Base-by-base conservation (phyloP, 192 early-diverging fungal species). In the Chytriomyces sp. region DNA sequence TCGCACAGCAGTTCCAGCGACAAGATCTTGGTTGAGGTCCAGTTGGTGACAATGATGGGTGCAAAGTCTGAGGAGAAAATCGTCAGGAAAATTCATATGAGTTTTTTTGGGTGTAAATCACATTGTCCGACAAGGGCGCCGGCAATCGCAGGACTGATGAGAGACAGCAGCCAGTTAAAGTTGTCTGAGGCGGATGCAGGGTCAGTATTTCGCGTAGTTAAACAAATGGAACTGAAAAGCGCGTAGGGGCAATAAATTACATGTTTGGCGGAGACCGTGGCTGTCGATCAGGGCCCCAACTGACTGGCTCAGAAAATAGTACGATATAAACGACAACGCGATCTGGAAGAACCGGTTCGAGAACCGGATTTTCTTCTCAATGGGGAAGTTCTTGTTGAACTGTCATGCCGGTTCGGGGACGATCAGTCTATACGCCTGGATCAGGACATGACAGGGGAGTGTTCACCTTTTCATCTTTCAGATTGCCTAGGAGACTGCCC, bases 341-440 rank as follows among this genome's bases (percentile, higher is more conserved):
- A 76, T 60, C 53, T 84, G 78, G 76, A 84, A 84, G 43, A 70
- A 64, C 18, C 81, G 57, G 47, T 61, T 72, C 47, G 81, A 76
- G 71, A 84, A 84, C 5, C 83, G 75, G 28, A 65, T 73, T 35
- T 69, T 64, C 67, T 84, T 84, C 50, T 82, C 81, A 61, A 84
- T 84, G 9, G 75, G 59, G 64, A 80, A 84, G 74, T 84, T 82
- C 48, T 65, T 77, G 76, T 81, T 72, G 64, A 81, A 81, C 72
- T 73, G 45, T 35, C 3, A 35, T 35, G 35, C 35, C 35, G 4
- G 35, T 35, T 35, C 63, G 2, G 13, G 11, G 63, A 64, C 16
- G 63, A 26, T 23, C 18, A 26, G 63, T 23, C 63, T 3, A 23
- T 4, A 26, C 6, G 63, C 2, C 2, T 23, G 2, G 16, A 16